Conservation (phyloP, 164 flowering plant genomes). For the grape (Vitis vinifera) region DNA sequence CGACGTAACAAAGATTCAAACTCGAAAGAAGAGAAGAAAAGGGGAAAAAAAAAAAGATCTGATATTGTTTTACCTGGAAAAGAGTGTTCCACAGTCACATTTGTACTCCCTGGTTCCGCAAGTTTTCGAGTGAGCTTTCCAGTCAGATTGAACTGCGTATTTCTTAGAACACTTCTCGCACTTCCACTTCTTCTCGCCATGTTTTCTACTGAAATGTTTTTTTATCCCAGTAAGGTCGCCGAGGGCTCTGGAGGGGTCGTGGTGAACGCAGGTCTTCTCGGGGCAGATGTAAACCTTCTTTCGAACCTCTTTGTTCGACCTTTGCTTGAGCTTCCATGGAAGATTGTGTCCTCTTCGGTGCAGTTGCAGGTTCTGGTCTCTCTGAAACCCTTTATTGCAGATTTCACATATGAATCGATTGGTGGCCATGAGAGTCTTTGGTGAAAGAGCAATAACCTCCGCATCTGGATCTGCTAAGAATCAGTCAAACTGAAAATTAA, state of each 20-base stretch:
- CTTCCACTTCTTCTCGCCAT: constrained; percentile 78
- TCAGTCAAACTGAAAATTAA: not conserved
- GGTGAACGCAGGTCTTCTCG: constrained; percentile 59
- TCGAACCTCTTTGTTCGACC: constrained; percentile 40
- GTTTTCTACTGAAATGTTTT: constrained; percentile 67
- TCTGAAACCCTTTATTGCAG: constrained; percentile 63
- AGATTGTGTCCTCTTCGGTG: constrained; percentile 65
- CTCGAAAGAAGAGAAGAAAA: no score
- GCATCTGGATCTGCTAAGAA: constrained; percentile 61
- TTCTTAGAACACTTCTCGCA: constrained; percentile 69
- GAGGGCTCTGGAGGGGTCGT: constrained; percentile 55
- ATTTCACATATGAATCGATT: constrained; percentile 63
- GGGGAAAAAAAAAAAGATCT: not conserved
- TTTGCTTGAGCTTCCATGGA: constrained; percentile 61
- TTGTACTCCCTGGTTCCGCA: constrained; percentile 69
- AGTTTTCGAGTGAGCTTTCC: constrained; percentile 73
- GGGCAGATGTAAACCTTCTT: constrained; percentile 70
- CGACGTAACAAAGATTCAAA: not conserved
- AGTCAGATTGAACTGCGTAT: constrained; percentile 71
- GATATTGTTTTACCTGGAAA: constrained; percentile 48
- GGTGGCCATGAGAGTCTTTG: constrained; percentile 63
- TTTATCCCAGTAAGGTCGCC: constrained; percentile 69
- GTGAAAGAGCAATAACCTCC: constrained; percentile 64
- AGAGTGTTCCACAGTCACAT: constrained; percentile 69
- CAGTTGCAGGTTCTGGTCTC: constrained; percentile 66